phyloP scores from a whole-genome alignment of 83 land plant species.

The Larix sibirica region DNA sequence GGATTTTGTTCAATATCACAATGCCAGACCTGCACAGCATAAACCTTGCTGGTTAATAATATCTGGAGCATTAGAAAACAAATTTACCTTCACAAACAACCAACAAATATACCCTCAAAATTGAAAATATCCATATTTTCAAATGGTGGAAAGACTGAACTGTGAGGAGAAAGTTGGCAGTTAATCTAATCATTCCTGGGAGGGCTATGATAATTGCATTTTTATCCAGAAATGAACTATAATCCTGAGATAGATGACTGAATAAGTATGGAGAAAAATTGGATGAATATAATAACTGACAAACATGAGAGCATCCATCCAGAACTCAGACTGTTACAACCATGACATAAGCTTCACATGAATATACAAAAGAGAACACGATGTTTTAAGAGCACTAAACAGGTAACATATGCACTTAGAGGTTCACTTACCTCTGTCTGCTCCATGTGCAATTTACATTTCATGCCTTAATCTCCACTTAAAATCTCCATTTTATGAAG shows the following conservation, averaged over 20 bases:
- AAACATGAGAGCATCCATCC: neutral
- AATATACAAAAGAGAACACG: neutral
- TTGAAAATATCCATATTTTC: neutral
- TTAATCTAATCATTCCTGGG: neutral
- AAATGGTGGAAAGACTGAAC: neutral
- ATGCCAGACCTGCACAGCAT: neutral
- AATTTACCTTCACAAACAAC: neutral
- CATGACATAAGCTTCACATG: neutral
- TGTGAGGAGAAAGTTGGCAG: neutral
- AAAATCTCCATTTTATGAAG: neutral
- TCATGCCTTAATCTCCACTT: neutral
- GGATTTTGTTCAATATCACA: neutral
- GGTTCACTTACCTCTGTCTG: neutral
- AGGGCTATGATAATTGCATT: neutral
- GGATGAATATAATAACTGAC: neutral
- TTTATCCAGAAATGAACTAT: neutral
- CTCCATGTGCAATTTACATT: neutral
- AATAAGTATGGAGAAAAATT: neutral
- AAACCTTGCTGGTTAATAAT: neutral
- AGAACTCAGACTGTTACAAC: neutral
- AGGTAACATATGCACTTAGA: neutral
- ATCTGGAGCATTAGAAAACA: neutral
- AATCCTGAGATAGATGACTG: neutral
- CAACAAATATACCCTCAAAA: neutral
- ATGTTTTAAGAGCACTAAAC: neutral